Evolutionary conservation across 225 moss, liverwort and hornwort genomes (phyloP), one percentile per base, ranked within the genome.

Genomic region (Polytrichum formosum): DNA sequence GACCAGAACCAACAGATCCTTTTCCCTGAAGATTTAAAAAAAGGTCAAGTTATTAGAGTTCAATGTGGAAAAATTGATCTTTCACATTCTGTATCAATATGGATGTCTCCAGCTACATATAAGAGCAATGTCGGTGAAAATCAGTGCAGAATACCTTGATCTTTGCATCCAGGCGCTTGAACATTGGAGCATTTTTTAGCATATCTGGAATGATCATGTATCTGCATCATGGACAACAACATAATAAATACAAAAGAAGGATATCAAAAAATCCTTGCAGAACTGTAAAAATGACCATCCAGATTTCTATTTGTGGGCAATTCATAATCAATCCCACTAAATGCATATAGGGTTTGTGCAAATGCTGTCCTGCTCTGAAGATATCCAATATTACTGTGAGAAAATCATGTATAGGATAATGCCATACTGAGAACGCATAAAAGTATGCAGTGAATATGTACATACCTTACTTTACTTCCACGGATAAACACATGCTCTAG

Each of bases 181-280:
- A 86, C 89, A 89, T 89, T 46, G 89, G 89, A 26, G 86, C 86
- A 79, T 89, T 89, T 79, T 89, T 89, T 6, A 89, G 86, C 86
- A 89, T 89, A 60, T 89, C 89, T 68, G 86, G 89, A 59, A 89
- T 86, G 29, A 89, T 86, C 89, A 89, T 89, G 29, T 75, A 89
- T 74, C 89, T 89, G 79, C 71, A 72, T 7, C 58, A 58, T 58
- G 23, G 58, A n/a, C 58, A 20, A n/a, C 23, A 58, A 20, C 2
- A 58, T 6, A 67, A 16, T 18, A 22, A n/a, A 30, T 29, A 6
- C 1, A 53, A 5, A 28, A 26, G 66, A 19, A 18, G 9, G 33
- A 70, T 53, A 46, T 16, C 46, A 46, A 46, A 46, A 35, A 46
- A 46, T 16, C 46, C 46, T 46, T 46, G 46, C 16, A 46, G 13